Conservation (phyloP, 768 basidiomycete genomes). For the Austroboletus eburneus region DNA sequence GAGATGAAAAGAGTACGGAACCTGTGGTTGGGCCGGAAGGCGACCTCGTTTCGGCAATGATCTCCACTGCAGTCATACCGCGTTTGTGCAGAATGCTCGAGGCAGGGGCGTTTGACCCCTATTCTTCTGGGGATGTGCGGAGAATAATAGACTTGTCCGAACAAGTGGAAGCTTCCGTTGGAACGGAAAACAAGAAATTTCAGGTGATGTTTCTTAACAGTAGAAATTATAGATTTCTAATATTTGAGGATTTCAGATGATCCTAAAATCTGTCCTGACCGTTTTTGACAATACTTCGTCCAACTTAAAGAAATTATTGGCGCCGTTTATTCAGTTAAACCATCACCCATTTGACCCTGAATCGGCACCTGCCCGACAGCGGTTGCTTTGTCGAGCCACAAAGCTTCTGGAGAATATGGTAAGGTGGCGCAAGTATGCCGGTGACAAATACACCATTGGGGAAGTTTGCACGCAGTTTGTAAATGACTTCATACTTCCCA, state of each 20-base stretch:
- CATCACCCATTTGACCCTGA: constrained; percentile 67
- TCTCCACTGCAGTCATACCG: constrained; percentile 79
- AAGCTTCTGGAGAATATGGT: constrained; percentile 76
- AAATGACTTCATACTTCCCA: constrained; percentile 53
- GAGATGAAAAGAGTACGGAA: constrained; percentile 42
- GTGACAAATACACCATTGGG: constrained; percentile 55
- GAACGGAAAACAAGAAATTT: constrained; percentile 56
- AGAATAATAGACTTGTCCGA: constrained; percentile 72
- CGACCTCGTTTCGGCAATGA: constrained; percentile 83
- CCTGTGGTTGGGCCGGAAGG: constrained; percentile 74
- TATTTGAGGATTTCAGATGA: constrained; percentile 36
- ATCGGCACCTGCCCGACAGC: constrained; percentile 62
- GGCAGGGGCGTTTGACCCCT: constrained; percentile 78
- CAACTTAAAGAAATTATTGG: constrained; percentile 46
- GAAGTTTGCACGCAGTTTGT: constrained; percentile 54
- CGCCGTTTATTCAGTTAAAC: constrained; percentile 44
- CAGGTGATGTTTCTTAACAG: constrained; percentile 40
- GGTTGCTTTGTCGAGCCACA: constrained; percentile 59
- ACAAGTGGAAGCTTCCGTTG: constrained; percentile 74
- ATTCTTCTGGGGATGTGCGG: constrained; percentile 60
- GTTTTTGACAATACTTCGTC: constrained; percentile 54
- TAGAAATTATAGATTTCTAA: constrained; percentile 9
- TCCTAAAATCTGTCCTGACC: constrained; percentile 50
- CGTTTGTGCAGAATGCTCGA: constrained; percentile 69
- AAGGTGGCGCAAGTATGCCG: constrained; percentile 70